These are phyloP conservation scores for Berberis thunbergii DNA, from an alignment of 164 flowering plant genomes.

Conservation along the genomic window DNA sequence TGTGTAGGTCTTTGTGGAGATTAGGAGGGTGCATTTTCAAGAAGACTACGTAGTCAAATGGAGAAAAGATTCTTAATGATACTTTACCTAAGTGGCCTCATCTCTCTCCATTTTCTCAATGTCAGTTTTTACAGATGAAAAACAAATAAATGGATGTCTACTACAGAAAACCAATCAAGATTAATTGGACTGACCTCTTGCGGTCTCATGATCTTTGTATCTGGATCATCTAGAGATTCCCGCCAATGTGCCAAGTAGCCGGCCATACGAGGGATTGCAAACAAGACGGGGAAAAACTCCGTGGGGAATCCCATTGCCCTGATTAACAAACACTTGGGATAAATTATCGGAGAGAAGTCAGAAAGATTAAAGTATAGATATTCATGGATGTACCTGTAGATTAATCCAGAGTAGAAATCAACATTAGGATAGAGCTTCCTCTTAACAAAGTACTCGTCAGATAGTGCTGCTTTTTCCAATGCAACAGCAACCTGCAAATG, in stretches of 20 bases:
- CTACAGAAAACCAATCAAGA: too few relatives aligned
- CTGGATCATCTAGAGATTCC: conserved; percentile 98
- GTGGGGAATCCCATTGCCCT: conserved; percentile 99
- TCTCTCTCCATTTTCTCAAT: background rate
- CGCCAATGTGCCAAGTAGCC: conserved; percentile 94
- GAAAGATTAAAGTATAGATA: background rate
- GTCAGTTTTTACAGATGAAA: background rate
- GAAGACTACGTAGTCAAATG: too few relatives aligned
- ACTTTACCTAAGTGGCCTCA: background rate
- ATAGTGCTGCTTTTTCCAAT: conserved; percentile 93
- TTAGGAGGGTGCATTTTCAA: too few relatives aligned
- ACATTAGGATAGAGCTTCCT: conserved; percentile 98
- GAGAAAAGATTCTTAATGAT: too few relatives aligned
- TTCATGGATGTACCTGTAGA: conserved; percentile 57
- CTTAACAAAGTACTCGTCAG: conserved; percentile 90
- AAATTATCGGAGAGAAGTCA: background rate
- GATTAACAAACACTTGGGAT: conserved; percentile 9
- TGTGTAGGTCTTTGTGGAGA: too few relatives aligned
- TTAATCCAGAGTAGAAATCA: conserved; percentile 97
- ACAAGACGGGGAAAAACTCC: conserved; percentile 89
- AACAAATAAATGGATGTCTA: background rate
- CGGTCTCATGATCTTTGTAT: conserved; percentile 97
- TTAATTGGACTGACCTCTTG: conserved; percentile 50
- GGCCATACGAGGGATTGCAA: conserved; percentile 99
- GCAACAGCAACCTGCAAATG: conserved; percentile 86